phyloP scores from a whole-genome alignment of 2,329 filamentous ascomycete genomes.

The Aureobasidium zeae region DNA sequence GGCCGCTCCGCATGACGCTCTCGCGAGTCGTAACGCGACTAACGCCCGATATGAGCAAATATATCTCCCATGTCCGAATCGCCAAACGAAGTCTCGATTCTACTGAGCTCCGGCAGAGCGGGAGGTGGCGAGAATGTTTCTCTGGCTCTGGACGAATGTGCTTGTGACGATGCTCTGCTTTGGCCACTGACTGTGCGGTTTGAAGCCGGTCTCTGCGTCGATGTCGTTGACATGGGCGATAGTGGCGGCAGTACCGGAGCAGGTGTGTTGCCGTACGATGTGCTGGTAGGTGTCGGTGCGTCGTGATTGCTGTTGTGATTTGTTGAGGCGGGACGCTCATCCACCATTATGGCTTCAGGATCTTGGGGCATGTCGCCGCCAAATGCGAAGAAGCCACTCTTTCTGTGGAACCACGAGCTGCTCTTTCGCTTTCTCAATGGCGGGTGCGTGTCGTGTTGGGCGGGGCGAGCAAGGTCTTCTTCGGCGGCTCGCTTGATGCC shows the following conservation, averaged over 20 bases:
- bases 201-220: constrained; percentile 5
- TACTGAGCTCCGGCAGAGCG: constrained; percentile 13
- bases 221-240: constrained; percentile 7
- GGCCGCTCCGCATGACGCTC: not conserved
- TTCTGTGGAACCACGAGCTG: constrained; percentile 29
- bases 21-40: constrained; percentile 3
- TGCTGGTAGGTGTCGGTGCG: not conserved
- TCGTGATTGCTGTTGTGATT: not conserved
- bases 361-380: constrained; percentile 1
- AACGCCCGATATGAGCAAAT: constrained; percentile 11
- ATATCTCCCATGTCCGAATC: constrained; percentile 11
- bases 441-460: constrained; percentile 11
- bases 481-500: constrained; percentile 14
- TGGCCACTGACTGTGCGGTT: constrained; percentile 2
- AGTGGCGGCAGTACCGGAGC: not conserved
- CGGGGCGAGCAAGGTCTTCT: constrained; percentile 15
- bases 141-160: not conserved
- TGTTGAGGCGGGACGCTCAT: no score
- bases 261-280: not conserved
- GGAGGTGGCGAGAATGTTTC: constrained; percentile 5
- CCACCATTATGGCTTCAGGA: constrained; percentile 4
- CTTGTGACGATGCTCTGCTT: constrained; percentile 9
- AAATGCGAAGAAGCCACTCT: constrained; percentile 26
- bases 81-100: constrained; percentile 10
- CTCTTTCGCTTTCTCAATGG: constrained; percentile 24